Evolutionary conservation across 768 basidiomycete species (phyloP).

Genomic region (Polyporus arcularius): DNA sequence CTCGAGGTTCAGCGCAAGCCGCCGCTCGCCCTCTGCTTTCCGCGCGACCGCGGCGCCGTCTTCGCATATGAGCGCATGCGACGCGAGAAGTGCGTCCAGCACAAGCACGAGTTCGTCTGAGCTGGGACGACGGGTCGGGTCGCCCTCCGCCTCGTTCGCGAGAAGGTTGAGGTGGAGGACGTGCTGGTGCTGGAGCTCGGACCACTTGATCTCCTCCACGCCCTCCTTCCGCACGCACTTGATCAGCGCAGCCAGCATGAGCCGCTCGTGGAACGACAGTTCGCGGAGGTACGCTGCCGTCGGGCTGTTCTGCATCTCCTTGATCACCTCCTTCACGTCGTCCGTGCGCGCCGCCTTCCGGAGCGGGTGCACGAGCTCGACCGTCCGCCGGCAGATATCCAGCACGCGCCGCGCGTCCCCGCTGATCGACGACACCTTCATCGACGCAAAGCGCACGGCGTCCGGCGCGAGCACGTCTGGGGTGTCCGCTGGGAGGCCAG

Average conservation of each 20-base stretch:
- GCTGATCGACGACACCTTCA: conserved; percentile 75
- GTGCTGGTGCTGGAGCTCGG: conserved; percentile 80
- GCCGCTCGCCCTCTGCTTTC: conserved; percentile 65
- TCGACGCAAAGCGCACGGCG: conserved; percentile 85
- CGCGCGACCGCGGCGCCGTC: conserved; percentile 53
- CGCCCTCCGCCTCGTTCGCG: conserved; percentile 43
- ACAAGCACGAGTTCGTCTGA: conserved; percentile 65
- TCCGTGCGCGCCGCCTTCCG: conserved; percentile 58
- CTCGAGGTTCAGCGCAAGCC: conserved; percentile 82
- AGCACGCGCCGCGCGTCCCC: conserved; percentile 93
- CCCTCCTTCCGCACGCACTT: conserved; percentile 84
- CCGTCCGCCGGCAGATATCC: conserved; percentile 89
- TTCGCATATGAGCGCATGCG: conserved; percentile 76
- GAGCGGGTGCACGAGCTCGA: conserved; percentile 68
- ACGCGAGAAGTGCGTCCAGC: conserved; percentile 73
- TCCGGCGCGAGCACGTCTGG: conserved; percentile 61
- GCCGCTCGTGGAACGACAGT: conserved; percentile 84
- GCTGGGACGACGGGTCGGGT: conserved; percentile 51
- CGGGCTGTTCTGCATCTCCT: conserved; percentile 88
- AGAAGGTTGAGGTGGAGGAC: conserved; percentile 67
- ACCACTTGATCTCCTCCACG: conserved; percentile 86
- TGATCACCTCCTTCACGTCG: conserved; percentile 79
- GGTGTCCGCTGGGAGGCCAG: conserved; percentile 48
- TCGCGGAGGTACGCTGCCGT: conserved; percentile 81
- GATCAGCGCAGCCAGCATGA: conserved; percentile 83